Evolutionary conservation across 768 basidiomycete genomes (phyloP).

Genomic region (Russula virescens): DNA sequence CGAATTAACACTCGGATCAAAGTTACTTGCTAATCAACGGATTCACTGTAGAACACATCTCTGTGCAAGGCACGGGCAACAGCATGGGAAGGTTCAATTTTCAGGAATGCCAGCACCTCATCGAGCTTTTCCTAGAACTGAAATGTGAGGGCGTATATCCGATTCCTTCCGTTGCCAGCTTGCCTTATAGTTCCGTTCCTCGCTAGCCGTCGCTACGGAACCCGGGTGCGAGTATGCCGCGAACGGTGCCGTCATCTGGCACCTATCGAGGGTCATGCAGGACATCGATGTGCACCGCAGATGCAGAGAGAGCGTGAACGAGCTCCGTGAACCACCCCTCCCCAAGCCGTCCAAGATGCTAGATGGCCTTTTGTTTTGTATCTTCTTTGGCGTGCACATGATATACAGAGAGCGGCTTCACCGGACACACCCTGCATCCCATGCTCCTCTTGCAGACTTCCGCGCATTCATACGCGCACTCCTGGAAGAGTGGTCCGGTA

Average conservation of each 20-base stretch:
- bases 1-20: background rate
- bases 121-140: constrained; percentile 10
- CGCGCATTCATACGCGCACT: constrained; percentile 2
- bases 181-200: background rate
- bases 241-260: constrained; percentile 11
- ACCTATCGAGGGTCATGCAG: constrained; percentile 10
- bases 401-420: constrained; percentile 11
- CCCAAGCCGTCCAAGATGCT: background rate
- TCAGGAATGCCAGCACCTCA: constrained; percentile 8
- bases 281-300: constrained; percentile 6
- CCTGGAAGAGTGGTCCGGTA: constrained; percentile 10
- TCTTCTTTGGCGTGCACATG: constrained; percentile 5
- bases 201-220: background rate
- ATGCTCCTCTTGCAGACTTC: background rate
- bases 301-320: background rate
- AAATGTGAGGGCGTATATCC: background rate
- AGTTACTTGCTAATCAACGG: background rate
- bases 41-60: constrained; percentile 7
- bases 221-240: background rate
- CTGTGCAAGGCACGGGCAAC: background rate
- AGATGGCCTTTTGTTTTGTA: constrained; percentile 3
- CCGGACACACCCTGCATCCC: constrained; percentile 1
- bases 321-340: background rate
- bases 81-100: constrained; percentile 10
- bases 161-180: background rate